Evolutionary conservation across 2,329 filamentous ascomycete genomes (phyloP).

Genomic region (Fusarium zealandicum): DNA sequence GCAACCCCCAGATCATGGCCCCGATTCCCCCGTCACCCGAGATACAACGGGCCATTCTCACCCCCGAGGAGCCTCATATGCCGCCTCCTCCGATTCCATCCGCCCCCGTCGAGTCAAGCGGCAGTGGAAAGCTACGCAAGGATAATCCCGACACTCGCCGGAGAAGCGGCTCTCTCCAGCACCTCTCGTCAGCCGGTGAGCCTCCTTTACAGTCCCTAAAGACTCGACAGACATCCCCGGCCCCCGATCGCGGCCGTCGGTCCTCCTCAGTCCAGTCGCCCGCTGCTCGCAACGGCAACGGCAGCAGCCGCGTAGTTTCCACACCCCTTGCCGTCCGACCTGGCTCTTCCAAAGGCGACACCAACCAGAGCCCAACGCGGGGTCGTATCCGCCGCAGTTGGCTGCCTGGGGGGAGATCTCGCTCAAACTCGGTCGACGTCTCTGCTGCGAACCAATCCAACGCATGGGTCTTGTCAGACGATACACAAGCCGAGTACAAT

Average conservation of each 20-base stretch:
- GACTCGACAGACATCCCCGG: conserved; percentile 43
- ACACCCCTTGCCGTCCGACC: conserved; percentile 44
- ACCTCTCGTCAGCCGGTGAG: conserved; percentile 24
- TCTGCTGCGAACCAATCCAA: conserved; percentile 35
- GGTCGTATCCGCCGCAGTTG: conserved; percentile 61
- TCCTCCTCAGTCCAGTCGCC: conserved; percentile 58
- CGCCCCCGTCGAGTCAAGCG: conserved; percentile 31
- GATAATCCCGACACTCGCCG: conserved; percentile 39
- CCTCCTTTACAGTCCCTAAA: conserved; percentile 34
- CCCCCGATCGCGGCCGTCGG: conserved; percentile 52
- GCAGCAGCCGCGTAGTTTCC: conserved; percentile 43
- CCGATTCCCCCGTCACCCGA: conserved; percentile 44
- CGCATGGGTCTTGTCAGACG: conserved; percentile 65
- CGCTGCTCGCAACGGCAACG: conserved; percentile 36
- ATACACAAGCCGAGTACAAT: conserved; percentile 63
- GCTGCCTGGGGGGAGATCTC: conserved; percentile 60
- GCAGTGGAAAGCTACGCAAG: conserved; percentile 45
- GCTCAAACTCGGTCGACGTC: conserved; percentile 56
- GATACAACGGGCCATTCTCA: conserved; percentile 33
- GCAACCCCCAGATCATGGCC: conserved; percentile 41
- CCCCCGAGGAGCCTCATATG: conserved; percentile 32
- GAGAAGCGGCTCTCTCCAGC: conserved; percentile 47
- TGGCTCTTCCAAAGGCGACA: conserved; percentile 39
- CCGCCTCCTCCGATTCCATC: conserved; percentile 20
- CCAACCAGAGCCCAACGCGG: conserved; percentile 54